Percentiles rank a stretch among this genome's conserved stretches.
Evolutionary conservation across 192 early-diverging fungal species (phyloP).

Genomic region (Umbelopsis vinacea): DNA sequence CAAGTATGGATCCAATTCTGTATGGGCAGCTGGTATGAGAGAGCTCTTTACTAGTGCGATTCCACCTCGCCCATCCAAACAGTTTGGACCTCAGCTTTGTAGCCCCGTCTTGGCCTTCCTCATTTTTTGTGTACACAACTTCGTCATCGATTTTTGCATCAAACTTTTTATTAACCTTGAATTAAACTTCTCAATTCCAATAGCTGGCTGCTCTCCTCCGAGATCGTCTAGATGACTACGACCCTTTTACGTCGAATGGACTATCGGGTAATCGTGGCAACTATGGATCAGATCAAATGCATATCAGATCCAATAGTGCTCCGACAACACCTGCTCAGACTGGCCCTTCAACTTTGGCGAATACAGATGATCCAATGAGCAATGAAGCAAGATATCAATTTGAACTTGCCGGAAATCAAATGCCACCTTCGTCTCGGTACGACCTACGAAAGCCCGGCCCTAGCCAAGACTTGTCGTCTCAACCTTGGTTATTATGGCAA

Average conservation of each 20-base stretch:
- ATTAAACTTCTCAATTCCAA: neutral
- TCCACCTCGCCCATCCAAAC: neutral
- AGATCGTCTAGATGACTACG: slow-evolving; percentile 21
- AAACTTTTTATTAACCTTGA: neutral
- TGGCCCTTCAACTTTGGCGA: neutral
- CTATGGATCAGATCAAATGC: slow-evolving; percentile 10
- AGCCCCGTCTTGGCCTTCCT: neutral
- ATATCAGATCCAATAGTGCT: slow-evolving; percentile 20
- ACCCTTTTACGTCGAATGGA: slow-evolving; percentile 7
- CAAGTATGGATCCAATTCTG: neutral
- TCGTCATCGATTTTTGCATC: neutral
- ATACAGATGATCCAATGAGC: neutral
- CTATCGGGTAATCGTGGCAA: neutral
- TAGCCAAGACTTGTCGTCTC: neutral
- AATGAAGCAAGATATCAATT: neutral
- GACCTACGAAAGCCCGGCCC: neutral
- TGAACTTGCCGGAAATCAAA: neutral
- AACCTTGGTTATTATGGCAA: slow-evolving; percentile 13
- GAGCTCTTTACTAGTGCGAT: neutral
- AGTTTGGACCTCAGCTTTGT: neutral
- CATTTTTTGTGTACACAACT: neutral
- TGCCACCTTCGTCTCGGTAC: neutral
- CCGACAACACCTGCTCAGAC: neutral
- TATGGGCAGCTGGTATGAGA: neutral
- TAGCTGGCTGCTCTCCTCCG: slow-evolving; percentile 6